These are phyloP conservation scores for Diospyros kaki DNA, from an alignment of 148 eudicot genomes.

Conservation along the genomic window DNA sequence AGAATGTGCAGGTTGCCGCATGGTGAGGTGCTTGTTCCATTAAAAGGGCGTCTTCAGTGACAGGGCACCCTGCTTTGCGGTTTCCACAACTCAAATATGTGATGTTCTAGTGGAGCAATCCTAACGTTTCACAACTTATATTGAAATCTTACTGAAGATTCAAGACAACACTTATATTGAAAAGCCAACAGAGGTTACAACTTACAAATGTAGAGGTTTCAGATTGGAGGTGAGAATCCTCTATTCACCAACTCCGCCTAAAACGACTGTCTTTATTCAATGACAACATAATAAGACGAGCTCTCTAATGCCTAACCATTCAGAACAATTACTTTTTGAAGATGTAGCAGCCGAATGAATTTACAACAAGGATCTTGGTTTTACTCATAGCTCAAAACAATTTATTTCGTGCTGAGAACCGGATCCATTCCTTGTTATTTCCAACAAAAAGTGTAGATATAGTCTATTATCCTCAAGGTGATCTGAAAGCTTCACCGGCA, in stretches of 20 bases:
- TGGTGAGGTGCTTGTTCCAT: too few relatives aligned
- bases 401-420: background rate
- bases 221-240: too few relatives aligned
- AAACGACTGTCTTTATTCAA: background rate
- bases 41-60: too few relatives aligned
- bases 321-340: background rate
- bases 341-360: background rate
- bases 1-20: too few relatives aligned
- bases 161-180: too few relatives aligned
- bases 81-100: too few relatives aligned
- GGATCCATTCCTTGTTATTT: slow-evolving; percentile 7
- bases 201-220: too few relatives aligned
- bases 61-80: too few relatives aligned
- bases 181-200: too few relatives aligned
- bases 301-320: background rate
- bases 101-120: too few relatives aligned
- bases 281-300: background rate
- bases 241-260: background rate
- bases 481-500: slow-evolving; percentile 95
- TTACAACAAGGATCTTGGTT: background rate
- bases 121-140: too few relatives aligned
- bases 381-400: background rate
- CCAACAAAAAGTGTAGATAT: background rate
- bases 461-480: slow-evolving; percentile 30
- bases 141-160: too few relatives aligned